A percentile compares a stretch with the other conserved stretches of the same genome.
Conservation (phyloP, 805 yeast genomes). For the Blastobotrys peoriensis region DNA sequence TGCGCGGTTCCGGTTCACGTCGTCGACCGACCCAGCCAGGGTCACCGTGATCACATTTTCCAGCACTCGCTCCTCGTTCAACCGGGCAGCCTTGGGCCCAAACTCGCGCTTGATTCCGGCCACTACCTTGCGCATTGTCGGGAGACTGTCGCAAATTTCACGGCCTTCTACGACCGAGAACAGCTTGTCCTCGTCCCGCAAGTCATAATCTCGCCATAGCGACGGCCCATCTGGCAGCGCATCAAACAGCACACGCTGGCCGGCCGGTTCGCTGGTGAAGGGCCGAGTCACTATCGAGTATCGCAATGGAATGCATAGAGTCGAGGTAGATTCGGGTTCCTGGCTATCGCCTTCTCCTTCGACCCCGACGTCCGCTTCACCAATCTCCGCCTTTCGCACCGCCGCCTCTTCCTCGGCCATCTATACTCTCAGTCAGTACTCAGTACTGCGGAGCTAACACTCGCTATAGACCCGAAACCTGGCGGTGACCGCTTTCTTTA, state of each 20-base stretch:
- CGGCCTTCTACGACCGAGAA: constrained; percentile 3
- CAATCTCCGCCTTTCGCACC: too few species aligned
- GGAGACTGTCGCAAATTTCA: constrained; percentile 16
- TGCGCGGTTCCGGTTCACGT: constrained; percentile 31
- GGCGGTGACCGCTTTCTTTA: too few species aligned
- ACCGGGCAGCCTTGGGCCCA: constrained; percentile 5
- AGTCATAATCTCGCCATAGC: constrained; percentile 6
- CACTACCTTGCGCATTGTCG: constrained; percentile 12
- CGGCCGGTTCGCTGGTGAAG: not conserved
- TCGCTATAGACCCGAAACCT: too few species aligned
- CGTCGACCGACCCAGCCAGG: constrained; percentile 30
- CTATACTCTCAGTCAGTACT: too few species aligned
- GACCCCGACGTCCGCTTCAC: too few species aligned
- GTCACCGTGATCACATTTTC: constrained; percentile 34
- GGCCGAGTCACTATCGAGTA: constrained; percentile 10
- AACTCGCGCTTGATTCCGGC: constrained; percentile 8
- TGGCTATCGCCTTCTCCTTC: not conserved
- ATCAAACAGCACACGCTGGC: constrained; percentile 2
- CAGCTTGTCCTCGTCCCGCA: not conserved
- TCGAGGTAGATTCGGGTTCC: constrained; percentile 1
- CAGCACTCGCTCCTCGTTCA: constrained; percentile 33
- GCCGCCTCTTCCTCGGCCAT: too few species aligned
- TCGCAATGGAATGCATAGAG: constrained; percentile 13
- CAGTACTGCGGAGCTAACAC: too few species aligned
- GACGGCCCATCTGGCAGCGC: not conserved